Evolutionary conservation across 2,329 filamentous ascomycete genomes (phyloP).

Genomic region (Dothistroma septosporum): DNA sequence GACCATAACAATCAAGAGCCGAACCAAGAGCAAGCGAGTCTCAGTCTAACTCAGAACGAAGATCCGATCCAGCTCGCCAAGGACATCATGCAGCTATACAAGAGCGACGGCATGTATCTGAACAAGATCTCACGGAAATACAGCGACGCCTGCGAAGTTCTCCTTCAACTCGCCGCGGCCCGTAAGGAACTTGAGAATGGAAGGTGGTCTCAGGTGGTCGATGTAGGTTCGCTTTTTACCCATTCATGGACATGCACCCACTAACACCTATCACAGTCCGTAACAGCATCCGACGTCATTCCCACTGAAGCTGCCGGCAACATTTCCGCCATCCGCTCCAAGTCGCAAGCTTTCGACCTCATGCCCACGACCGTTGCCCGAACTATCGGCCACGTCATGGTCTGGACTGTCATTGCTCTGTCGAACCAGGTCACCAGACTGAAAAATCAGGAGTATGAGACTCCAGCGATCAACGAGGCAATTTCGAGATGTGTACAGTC

Average conservation of each 20-base stretch:
- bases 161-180: slow-evolving; percentile 59
- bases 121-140: slow-evolving; percentile 56
- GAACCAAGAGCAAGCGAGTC: slow-evolving; percentile 48
- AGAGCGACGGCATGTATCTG: slow-evolving; percentile 57
- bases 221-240: slow-evolving; percentile 49
- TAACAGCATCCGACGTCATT: slow-evolving; percentile 70
- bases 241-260: not conserved
- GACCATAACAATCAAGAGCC: slow-evolving; percentile 32
- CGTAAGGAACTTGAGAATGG: slow-evolving; percentile 57
- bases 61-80: slow-evolving; percentile 61
- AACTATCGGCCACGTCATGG: slow-evolving; percentile 83
- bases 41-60: slow-evolving; percentile 65
- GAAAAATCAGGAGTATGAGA: slow-evolving; percentile 65
- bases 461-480: slow-evolving; percentile 49
- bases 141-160: slow-evolving; percentile 55
- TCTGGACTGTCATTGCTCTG: slow-evolving; percentile 90
- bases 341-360: slow-evolving; percentile 74
- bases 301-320: slow-evolving; percentile 72
- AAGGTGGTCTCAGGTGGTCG: slow-evolving; percentile 59
- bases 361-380: slow-evolving; percentile 77
- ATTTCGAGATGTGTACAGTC: slow-evolving; percentile 71
- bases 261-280: slow-evolving; percentile 40
- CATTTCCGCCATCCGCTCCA: slow-evolving; percentile 71
- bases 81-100: slow-evolving; percentile 61
- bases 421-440: slow-evolving; percentile 71